Conservation (phyloP, 2,329 filamentous ascomycete species). For the Tolypocladium sp. region DNA sequence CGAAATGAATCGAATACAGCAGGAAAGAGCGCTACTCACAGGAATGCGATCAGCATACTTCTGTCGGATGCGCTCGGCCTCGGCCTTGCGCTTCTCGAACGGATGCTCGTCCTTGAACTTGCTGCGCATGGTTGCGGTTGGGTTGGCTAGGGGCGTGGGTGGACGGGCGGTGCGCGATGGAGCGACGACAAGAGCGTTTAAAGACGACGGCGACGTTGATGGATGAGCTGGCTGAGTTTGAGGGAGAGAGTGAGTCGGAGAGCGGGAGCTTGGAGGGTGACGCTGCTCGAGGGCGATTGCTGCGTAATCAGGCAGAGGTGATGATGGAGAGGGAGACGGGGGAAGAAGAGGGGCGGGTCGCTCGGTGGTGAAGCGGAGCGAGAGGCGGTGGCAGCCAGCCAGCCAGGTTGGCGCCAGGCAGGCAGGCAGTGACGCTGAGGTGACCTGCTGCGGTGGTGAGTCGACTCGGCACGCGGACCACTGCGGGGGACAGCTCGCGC, state of each 20-base stretch:
- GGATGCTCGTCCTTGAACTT: constrained; percentile 99
- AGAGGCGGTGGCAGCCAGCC: not conserved
- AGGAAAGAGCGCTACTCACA: constrained; percentile 47
- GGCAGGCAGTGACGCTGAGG: not conserved
- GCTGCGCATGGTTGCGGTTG: constrained; percentile 70
- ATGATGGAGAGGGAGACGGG: not conserved
- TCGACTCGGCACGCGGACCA: not conserved
- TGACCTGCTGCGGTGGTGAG: not conserved
- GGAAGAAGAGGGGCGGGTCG: not conserved
- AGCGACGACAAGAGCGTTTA: not conserved
- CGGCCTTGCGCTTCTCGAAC: constrained; percentile 99
- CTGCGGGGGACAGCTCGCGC: not conserved
- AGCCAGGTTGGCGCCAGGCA: not conserved
- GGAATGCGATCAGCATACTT: constrained; percentile 99
- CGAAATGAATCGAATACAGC: not conserved
- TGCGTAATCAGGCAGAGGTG: not conserved
- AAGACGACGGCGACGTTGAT: not conserved
- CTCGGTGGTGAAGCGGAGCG: not conserved
- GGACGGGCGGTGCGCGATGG: not conserved
- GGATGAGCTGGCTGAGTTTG: not conserved
- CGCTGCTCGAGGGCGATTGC: not conserved
- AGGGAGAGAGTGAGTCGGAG: not conserved
- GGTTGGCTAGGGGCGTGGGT: not conserved
- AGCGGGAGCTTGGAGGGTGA: not conserved
- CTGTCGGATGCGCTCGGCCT: constrained; percentile 97